Conservation (phyloP, 768 basidiomycete genomes). For the Rhizopogon vulgaris region DNA sequence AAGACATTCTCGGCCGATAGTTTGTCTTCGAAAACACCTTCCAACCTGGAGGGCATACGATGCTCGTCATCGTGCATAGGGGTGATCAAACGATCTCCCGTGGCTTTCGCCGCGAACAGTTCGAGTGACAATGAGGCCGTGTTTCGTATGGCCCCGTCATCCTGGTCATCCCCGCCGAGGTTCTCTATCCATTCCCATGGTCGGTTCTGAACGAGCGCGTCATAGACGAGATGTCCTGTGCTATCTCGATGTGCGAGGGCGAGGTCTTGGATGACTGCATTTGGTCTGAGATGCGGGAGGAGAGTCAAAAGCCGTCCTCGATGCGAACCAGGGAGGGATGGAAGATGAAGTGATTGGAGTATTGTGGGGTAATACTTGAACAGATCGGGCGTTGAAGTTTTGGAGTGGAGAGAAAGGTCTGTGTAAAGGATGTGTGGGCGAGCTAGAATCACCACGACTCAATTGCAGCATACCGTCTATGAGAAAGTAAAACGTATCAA, state of each 20-base stretch:
- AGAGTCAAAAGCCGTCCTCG: conserved; percentile 52
- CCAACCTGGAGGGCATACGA: conserved; percentile 14
- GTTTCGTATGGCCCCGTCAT: conserved; percentile 54
- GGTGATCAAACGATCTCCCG: conserved; percentile 47
- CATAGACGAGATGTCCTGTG: conserved; percentile 42
- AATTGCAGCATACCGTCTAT: conserved; percentile 53
- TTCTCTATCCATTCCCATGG: conserved; percentile 89
- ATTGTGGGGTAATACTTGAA: conserved; percentile 59
- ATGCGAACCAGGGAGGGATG: conserved; percentile 50
- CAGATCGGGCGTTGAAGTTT: conserved; percentile 45
- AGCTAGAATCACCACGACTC: not conserved
- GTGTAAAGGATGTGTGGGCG: conserved; percentile 21
- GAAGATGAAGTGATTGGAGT: conserved; percentile 43
- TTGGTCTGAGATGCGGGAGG: conserved; percentile 48
- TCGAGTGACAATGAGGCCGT: conserved; percentile 68
- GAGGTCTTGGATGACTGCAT: conserved; percentile 49
- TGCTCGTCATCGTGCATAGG: conserved; percentile 13
- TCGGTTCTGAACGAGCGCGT: conserved; percentile 56
- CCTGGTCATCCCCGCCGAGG: conserved; percentile 42
- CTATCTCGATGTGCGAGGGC: conserved; percentile 52
- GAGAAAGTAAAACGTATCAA: conserved; percentile 71
- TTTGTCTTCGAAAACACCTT: conserved; percentile 61
- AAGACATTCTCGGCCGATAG: conserved; percentile 58
- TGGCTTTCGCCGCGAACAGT: conserved; percentile 57
- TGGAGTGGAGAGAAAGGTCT: conserved; percentile 63